Percentiles rank a stretch among this genome's conserved stretches.
phyloP scores from a whole-genome alignment of 176 grass and related monocot genomes.

The Rhynchospora pubera region DNA sequence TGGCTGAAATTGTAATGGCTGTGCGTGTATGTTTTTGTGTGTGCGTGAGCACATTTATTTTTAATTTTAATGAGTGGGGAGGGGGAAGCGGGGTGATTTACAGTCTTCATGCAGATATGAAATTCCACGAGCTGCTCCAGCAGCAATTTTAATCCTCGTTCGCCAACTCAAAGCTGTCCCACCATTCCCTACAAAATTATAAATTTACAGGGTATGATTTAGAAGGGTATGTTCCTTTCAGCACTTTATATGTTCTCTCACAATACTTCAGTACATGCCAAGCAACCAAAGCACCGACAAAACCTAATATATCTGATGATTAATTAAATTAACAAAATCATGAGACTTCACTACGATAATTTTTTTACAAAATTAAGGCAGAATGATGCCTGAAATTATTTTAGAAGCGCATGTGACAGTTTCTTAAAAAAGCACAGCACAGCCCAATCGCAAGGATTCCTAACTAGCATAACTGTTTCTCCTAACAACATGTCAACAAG shows the following conservation, averaged over 20 bases:
- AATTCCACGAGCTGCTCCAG: conserved; percentile 94
- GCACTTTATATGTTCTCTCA: background rate
- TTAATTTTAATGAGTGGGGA: too few relatives aligned
- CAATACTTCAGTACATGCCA: background rate
- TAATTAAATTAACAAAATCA: background rate
- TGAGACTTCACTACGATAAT: background rate
- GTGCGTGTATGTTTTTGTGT: background rate
- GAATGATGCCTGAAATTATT: background rate
- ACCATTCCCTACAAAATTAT: conserved; percentile 55
- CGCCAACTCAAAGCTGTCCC: conserved; percentile 60
- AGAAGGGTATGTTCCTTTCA: conserved; percentile 7
- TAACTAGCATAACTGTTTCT: background rate
- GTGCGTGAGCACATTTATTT: background rate
- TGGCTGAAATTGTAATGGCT: background rate
- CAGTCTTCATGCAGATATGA: conserved; percentile 99
- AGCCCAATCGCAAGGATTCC: too few relatives aligned
- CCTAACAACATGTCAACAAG: background rate
- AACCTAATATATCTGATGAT: background rate
- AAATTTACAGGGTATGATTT: conserved; percentile 18
- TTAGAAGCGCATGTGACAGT: too few relatives aligned
- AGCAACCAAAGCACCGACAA: background rate
- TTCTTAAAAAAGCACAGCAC: too few relatives aligned
- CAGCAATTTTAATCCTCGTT: conserved; percentile 83
- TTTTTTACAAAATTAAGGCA: background rate
- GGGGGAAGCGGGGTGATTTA: conserved; percentile 30